Conservation (phyloP, 257 asterid species). For the Agastache rugosa region DNA sequence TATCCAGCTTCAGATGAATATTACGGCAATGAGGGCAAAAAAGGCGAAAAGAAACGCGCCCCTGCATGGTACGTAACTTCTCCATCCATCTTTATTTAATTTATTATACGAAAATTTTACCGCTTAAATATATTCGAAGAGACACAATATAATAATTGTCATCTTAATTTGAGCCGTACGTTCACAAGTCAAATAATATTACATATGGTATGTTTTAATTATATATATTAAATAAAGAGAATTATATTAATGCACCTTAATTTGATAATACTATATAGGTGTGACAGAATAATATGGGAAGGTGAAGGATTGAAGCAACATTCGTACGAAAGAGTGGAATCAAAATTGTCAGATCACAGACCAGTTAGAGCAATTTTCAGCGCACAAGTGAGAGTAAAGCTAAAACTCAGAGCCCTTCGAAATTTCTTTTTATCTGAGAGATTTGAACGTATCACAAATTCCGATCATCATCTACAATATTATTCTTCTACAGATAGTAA, state of each 20-base stretch:
- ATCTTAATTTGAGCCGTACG: too few relatives aligned
- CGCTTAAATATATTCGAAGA: too few relatives aligned
- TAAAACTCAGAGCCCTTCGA: constrained; percentile 42
- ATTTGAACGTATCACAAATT: constrained; percentile 37
- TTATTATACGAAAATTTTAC: not conserved
- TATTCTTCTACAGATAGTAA: constrained; percentile 3
- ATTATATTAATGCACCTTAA: too few relatives aligned
- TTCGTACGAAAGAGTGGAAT: constrained; percentile 57
- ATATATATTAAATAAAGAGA: too few relatives aligned
- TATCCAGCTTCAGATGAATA: constrained; percentile 56
- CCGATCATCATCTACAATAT: constrained; percentile 21
- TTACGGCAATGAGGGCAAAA: constrained; percentile 49
- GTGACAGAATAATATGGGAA: constrained; percentile 73
- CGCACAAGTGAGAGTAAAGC: constrained; percentile 42
- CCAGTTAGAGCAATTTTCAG: constrained; percentile 65
- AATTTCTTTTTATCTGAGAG: constrained; percentile 58
- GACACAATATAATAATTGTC: too few relatives aligned
- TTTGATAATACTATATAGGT: too few relatives aligned
- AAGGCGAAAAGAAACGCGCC: constrained; percentile 58
- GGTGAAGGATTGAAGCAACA: constrained; percentile 67
- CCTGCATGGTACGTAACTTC: constrained; percentile 59
- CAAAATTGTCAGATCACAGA: constrained; percentile 70
- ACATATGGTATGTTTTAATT: too few relatives aligned
- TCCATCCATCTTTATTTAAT: too few relatives aligned
- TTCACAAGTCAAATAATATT: too few relatives aligned